Evolutionary conservation across 2,329 filamentous ascomycete species (phyloP), one percentile per base, ranked within the genome.

Genomic region (Fusarium sp.): DNA sequence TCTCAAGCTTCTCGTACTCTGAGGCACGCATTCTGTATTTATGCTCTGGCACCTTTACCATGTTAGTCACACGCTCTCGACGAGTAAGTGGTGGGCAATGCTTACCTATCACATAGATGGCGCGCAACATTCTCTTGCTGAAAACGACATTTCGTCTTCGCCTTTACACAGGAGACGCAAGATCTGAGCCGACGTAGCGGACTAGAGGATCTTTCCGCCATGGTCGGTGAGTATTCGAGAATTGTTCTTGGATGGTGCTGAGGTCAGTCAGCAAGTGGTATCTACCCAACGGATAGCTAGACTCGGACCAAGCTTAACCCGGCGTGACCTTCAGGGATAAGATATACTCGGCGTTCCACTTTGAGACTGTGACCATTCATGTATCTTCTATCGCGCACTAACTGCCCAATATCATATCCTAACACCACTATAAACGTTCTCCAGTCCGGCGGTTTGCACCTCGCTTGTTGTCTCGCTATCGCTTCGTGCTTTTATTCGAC

Each of bases 111-210:
- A 35, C 81, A 82, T 8, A 77, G 25, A 66, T 80, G 74, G 13
- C 64, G 70, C 14, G 56, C 43, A n/a, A 72, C 54, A 37, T 77
- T 77, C 43, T 73, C 67, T 27, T 74, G 69, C 57, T 68, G 74
- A 45, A 82, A 82, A 65, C 77, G 67, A 41, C 81, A 82, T 57
- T 73, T 75, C n/a, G 79, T 76, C 64, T 80, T 82, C 25, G 71
- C 74, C 62, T 71, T 76, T 32, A 74, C 73, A 64, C 81, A 82
- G 39, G 77, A 70, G n/a, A 73, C 74, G 41, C 81, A 82, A 11
- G 80, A 80, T 59, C 81, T 76, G 27, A 77, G 71, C 58, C 80
- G 76, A 8, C 80, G 80, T 18, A 70, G 78, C 6, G 80, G 80
- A 54, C 80, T 82, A 18, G 70, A 20, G 25, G 69, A 64, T 69